Evolutionary conservation across 1,139 yeast species (phyloP), one percentile per base, ranked within the genome.

Genomic region (Yamadazyma jaroonii): DNA sequence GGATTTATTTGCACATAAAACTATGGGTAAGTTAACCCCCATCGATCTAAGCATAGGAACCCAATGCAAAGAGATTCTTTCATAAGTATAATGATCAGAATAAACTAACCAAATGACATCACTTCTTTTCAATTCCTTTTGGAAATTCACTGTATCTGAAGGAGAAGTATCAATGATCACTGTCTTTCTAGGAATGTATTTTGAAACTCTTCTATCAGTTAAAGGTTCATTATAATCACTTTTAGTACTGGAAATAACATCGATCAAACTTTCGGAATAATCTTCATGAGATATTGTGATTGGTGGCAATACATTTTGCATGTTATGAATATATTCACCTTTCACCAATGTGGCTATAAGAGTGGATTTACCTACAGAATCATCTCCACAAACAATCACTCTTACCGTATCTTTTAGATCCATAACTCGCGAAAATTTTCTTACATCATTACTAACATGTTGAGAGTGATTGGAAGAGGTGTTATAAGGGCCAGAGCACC

Each of bases 321-420:
- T 74, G 44, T 80, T 81, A 0, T 90, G 80, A 0, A 85, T 81
- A 53, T 79, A 87, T 25, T 79, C 74, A 48, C 86, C 96, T 58
- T 88, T 90, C 28, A 88, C 81, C 20, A 92, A 67, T 0, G 95
- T 73, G 0, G 94, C 81, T 26, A 92, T 79, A 31, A 92, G 62
- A 21, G 90, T 70, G 8, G 84, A 81, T 56, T 87, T 87, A 1
- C 96, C 96, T 9, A 87, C 96, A 6, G 83, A 86, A 45, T 88
- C 96, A 59, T 92, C 98, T n/a, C 98, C 98, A 59, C 97, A 89
- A 0, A 92, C 84, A 2, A 88, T 96, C 1, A 92, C 82, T 42
- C 94, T 57, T 28, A 86, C 72, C 2, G 79, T 72, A 6, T 41
- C 44, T 34, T 46, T 48, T 9, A 44, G 36, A 46, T 33, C 36